Conservation (phyloP, 805 yeast species). For the Jamesozyma hellenica region DNA sequence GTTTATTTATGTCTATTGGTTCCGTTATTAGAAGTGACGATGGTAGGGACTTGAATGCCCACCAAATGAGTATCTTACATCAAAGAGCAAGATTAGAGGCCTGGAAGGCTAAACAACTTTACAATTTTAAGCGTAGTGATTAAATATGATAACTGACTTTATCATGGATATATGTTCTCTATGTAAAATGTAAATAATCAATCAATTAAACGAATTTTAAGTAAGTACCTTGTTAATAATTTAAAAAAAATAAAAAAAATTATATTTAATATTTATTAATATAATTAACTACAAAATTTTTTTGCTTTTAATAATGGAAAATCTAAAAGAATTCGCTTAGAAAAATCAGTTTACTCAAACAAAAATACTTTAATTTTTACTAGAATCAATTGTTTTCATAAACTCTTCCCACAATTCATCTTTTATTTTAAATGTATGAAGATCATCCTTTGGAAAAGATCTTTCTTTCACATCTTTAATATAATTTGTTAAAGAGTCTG, state of each 20-base stretch:
- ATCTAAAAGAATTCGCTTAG: too few species aligned
- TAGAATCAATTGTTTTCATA: neutral
- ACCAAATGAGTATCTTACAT: slow-evolving; percentile 14
- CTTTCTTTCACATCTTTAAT: slow-evolving; percentile 45
- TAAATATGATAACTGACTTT: too few species aligned
- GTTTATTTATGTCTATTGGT: slow-evolving; percentile 92
- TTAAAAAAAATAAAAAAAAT: too few species aligned
- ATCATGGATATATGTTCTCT: too few species aligned
- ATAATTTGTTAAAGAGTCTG: slow-evolving; percentile 44
- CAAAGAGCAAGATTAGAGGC: slow-evolving; percentile 26
- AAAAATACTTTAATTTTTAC: too few species aligned
- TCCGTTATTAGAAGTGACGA: slow-evolving; percentile 78
- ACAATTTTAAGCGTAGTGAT: slow-evolving; percentile 3
- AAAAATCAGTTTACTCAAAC: too few species aligned
- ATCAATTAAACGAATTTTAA: too few species aligned
- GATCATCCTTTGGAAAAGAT: slow-evolving; percentile 49
- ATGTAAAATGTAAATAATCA: too few species aligned
- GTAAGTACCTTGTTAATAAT: too few species aligned
- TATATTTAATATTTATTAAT: too few species aligned
- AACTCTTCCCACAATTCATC: slow-evolving; percentile 48
- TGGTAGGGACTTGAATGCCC: slow-evolving; percentile 14
- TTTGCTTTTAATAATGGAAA: too few species aligned
- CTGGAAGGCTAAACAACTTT: slow-evolving; percentile 23
- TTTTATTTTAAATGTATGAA: slow-evolving; percentile 61
- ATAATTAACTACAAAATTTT: too few species aligned